These are phyloP conservation scores for Kalmusia sp. DNA, from an alignment of 2,329 filamentous ascomycete genomes.

Conservation along the genomic window DNA sequence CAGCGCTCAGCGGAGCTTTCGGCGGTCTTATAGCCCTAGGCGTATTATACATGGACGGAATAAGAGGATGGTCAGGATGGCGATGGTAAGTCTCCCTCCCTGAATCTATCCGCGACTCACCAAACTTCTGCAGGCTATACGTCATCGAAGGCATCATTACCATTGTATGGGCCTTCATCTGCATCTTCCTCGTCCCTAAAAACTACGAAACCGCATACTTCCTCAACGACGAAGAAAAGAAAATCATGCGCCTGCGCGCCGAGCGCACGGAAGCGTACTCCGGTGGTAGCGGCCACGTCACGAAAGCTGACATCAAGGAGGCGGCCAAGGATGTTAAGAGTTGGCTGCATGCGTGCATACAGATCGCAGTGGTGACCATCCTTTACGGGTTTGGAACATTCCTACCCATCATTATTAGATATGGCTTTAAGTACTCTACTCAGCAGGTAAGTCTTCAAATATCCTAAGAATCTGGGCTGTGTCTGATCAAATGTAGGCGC, in stretches of 20 bases:
- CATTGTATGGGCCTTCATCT: constrained; percentile 33
- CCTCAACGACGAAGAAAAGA: constrained; percentile 36
- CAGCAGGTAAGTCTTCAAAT: constrained; percentile 43
- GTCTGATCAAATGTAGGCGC: constrained; percentile 19
- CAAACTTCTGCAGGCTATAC: constrained; percentile 27
- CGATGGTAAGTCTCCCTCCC: constrained; percentile 26
- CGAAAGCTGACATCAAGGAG: constrained; percentile 37
- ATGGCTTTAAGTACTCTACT: constrained; percentile 49
- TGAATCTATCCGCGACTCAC: not conserved
- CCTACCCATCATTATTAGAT: constrained; percentile 51
- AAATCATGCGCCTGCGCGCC: constrained; percentile 36
- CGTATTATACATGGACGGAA: constrained; percentile 39
- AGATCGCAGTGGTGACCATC: constrained; percentile 50
- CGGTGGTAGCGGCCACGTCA: constrained; percentile 35
- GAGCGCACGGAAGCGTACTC: constrained; percentile 40
- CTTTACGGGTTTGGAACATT: constrained; percentile 53
- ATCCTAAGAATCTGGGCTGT: not conserved
- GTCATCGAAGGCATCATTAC: constrained; percentile 42
- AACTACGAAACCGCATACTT: constrained; percentile 44
- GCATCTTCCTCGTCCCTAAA: constrained; percentile 40
- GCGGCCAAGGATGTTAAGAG: constrained; percentile 41
- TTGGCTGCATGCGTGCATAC: constrained; percentile 44
- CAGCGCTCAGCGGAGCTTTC: constrained; percentile 34
- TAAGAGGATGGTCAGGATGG: constrained; percentile 32
- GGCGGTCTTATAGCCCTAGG: constrained; percentile 38